Evolutionary conservation across 2,329 filamentous ascomycete species (phyloP).

Genomic region (Gyromitra esculenta): DNA sequence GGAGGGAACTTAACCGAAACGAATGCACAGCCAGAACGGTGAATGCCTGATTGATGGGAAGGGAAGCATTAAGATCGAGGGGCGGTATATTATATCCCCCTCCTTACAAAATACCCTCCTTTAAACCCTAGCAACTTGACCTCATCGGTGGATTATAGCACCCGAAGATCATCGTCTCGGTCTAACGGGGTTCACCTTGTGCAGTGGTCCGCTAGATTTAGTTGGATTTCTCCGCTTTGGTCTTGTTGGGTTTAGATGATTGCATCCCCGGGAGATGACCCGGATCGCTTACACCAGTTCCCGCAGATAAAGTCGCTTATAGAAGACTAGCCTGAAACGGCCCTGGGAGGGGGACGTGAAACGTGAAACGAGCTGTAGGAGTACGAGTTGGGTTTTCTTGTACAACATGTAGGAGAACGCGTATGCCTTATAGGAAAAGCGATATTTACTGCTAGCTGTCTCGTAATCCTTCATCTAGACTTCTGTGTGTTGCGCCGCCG

Average conservation of each 20-base stretch:
- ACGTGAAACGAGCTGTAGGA: constrained; percentile 24
- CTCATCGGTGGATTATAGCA: constrained; percentile 1
- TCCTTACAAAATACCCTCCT: constrained; percentile 1
- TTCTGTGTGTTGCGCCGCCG: neutral
- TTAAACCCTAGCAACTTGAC: neutral
- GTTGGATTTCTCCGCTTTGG: neutral
- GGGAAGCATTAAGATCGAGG: constrained; percentile 12
- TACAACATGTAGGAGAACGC: constrained; percentile 1
- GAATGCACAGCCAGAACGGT: constrained; percentile 17
- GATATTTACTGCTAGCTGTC: neutral
- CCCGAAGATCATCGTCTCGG: constrained; percentile 17
- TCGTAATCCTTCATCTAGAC: neutral
- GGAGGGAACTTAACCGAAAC: constrained; percentile 22
- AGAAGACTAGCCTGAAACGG: constrained; percentile 18
- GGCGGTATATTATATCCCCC: constrained; percentile 24
- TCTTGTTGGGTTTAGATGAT: neutral
- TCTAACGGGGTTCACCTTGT: constrained; percentile 21
- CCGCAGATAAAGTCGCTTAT: constrained; percentile 13
- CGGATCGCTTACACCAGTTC: constrained; percentile 16
- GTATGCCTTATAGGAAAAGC: neutral
- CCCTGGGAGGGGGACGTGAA: constrained; percentile 2
- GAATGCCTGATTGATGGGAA: constrained; percentile 31
- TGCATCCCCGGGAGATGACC: constrained; percentile 22
- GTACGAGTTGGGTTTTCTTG: constrained; percentile 24
- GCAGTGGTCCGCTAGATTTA: constrained; percentile 12